Conservation (phyloP, 2,329 filamentous ascomycete species). For the Juglanconis juglandina region DNA sequence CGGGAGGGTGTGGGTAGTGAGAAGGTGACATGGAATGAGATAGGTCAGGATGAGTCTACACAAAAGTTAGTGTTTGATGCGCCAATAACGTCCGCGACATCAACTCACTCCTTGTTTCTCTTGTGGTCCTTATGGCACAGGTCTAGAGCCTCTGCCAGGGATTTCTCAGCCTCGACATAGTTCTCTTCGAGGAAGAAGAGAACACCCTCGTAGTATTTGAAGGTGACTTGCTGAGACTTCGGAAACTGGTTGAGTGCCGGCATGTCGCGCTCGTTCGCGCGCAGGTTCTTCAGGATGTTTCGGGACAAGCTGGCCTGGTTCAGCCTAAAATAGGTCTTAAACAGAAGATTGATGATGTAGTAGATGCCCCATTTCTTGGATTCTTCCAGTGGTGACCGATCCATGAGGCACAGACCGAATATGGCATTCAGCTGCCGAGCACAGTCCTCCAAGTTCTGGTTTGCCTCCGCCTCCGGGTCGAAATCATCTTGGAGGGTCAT, state of each 20-base stretch:
- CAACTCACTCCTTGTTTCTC: constrained; percentile 74
- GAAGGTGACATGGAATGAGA: constrained; percentile 85
- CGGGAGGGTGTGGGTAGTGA: constrained; percentile 84
- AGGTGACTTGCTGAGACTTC: constrained; percentile 87
- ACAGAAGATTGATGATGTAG: constrained; percentile 87
- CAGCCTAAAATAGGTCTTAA: constrained; percentile 97
- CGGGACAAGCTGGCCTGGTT: constrained; percentile 87
- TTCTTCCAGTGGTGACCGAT: constrained; percentile 83
- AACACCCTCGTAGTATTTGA: constrained; percentile 93
- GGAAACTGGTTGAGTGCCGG: constrained; percentile 77
- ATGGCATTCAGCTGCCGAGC: constrained; percentile 88
- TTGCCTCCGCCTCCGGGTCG: constrained; percentile 69
- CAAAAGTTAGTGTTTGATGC: constrained; percentile 22
- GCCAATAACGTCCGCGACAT: not conserved
- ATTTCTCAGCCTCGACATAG: constrained; percentile 77
- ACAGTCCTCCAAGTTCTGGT: constrained; percentile 85
- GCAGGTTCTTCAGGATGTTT: constrained; percentile 80
- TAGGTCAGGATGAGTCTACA: constrained; percentile 84
- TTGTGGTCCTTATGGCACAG: constrained; percentile 70
- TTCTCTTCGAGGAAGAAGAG: constrained; percentile 94
- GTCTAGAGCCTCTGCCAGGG: constrained; percentile 77
- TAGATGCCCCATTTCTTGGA: constrained; percentile 98
- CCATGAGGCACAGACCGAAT: constrained; percentile 84
- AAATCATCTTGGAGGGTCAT: constrained; percentile 74
- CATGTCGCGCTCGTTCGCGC: constrained; percentile 75